These are phyloP conservation scores for Exophiala sp. DNA, from an alignment of 2,329 filamentous ascomycete species.

Conservation along the genomic window DNA sequence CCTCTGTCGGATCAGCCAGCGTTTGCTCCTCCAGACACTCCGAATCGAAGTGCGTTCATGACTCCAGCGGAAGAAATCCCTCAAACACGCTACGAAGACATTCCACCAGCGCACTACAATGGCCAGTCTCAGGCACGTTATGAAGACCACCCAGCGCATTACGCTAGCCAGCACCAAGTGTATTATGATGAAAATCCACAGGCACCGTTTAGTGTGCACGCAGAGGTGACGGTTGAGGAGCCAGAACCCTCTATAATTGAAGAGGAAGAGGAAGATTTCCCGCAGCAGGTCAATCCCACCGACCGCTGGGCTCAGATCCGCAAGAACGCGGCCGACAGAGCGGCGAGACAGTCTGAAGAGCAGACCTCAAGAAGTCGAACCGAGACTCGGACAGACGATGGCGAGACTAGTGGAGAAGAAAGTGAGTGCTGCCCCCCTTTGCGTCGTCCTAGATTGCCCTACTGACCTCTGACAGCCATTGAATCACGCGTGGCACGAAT, in stretches of 20 bases:
- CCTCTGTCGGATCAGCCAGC: slow-evolving; percentile 83
- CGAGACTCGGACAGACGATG: slow-evolving; percentile 65
- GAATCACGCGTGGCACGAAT: slow-evolving; percentile 95
- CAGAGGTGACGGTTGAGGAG: slow-evolving; percentile 11
- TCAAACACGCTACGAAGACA: slow-evolving; percentile 5
- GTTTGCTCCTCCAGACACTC: slow-evolving; percentile 63
- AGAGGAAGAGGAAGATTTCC: slow-evolving; percentile 27
- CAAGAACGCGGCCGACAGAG: slow-evolving; percentile 85
- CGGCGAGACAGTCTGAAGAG: slow-evolving; percentile 64
- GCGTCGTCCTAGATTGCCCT: not conserved
- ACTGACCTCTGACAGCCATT: slow-evolving; percentile 63
- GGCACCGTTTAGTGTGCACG: slow-evolving; percentile 23
- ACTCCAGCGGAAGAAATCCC: slow-evolving; percentile 23
- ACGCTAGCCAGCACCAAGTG: too few species aligned
- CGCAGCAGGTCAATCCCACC: slow-evolving; percentile 40
- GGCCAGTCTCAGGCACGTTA: too few species aligned
- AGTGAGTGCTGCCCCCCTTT: slow-evolving; percentile 56
- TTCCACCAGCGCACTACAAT: too few species aligned
- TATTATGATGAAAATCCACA: too few species aligned
- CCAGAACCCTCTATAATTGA: slow-evolving; percentile 19
- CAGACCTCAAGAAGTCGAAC: slow-evolving; percentile 48
- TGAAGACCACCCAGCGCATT: too few species aligned
- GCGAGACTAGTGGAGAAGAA: slow-evolving; percentile 93
- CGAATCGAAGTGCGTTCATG: slow-evolving; percentile 29
- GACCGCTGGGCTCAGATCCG: slow-evolving; percentile 96